phyloP scores from a whole-genome alignment of 2,329 filamentous ascomycete genomes.

The Volutella citrinella region DNA sequence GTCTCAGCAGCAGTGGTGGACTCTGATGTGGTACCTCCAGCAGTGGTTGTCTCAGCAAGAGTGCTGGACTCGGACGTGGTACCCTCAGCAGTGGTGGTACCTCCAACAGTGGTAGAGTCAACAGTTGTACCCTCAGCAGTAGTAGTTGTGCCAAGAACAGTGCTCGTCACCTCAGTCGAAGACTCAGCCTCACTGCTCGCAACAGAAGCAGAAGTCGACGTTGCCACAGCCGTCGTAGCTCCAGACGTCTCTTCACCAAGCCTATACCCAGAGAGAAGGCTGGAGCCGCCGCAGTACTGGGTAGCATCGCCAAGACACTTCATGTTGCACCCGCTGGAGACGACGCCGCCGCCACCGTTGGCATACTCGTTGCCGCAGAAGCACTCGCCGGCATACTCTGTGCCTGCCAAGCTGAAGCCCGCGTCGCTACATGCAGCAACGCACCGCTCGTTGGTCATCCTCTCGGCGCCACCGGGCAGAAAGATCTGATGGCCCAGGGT shows the following conservation, averaged over 20 bases:
- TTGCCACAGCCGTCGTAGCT: constrained; percentile 8
- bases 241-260: constrained; percentile 1
- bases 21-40: too few relatives aligned
- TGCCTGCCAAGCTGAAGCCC: constrained; percentile 44
- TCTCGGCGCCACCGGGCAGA: background rate
- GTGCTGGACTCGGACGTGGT: too few relatives aligned
- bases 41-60: too few relatives aligned
- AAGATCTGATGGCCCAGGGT: constrained; percentile 2
- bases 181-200: constrained; percentile 4
- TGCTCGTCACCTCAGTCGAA: background rate
- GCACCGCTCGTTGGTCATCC: constrained; percentile 44
- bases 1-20: too few relatives aligned
- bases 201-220: constrained; percentile 7
- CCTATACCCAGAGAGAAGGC: constrained; percentile 8
- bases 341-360: constrained; percentile 4
- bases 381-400: constrained; percentile 52
- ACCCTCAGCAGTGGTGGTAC: constrained; percentile 10
- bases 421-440: constrained; percentile 44
- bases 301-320: constrained; percentile 5
- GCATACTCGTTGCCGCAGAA: constrained; percentile 43
- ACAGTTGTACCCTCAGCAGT: too few relatives aligned
- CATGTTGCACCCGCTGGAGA: constrained; percentile 8
- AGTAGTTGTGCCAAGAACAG: too few relatives aligned
- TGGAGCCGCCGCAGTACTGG: constrained; percentile 6
- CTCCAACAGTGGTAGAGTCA: too few relatives aligned